phyloP scores from a whole-genome alignment of 176 grass and related monocot genomes.

The Eremochloa ophiuroides region DNA sequence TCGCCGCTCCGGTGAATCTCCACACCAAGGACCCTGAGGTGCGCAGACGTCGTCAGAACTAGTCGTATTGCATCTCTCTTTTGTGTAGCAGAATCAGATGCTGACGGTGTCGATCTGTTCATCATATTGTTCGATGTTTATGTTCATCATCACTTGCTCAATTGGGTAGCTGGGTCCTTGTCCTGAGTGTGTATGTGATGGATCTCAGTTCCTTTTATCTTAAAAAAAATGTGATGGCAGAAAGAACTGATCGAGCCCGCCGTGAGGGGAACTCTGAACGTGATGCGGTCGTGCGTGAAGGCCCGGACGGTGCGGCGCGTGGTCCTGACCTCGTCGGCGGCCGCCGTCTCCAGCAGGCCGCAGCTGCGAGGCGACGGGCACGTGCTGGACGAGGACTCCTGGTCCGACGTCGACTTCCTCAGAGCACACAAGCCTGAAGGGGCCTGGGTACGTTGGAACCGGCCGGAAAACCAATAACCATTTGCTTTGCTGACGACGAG shows the following conservation, averaged over 20 bases:
- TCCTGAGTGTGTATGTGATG: too few relatives aligned
- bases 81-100: too few relatives aligned
- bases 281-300: slow-evolving; percentile 58
- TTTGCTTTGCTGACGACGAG: too few relatives aligned
- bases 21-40: background rate
- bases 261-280: slow-evolving; percentile 47
- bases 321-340: slow-evolving; percentile 55
- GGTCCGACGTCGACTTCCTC: slow-evolving; percentile 65
- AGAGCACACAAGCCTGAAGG: background rate
- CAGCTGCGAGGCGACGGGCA: slow-evolving; percentile 9
- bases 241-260: slow-evolving; percentile 44
- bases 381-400: slow-evolving; percentile 3
- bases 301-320: slow-evolving; percentile 51
- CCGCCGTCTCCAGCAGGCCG: slow-evolving; percentile 24
- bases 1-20: slow-evolving; percentile 53
- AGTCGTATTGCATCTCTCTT: too few relatives aligned
- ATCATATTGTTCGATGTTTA: too few relatives aligned
- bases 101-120: too few relatives aligned
- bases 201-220: too few relatives aligned
- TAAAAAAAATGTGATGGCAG: too few relatives aligned
- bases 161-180: too few relatives aligned
- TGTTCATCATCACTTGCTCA: too few relatives aligned
- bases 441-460: too few relatives aligned
- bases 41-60: background rate
- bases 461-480: too few relatives aligned